phyloP scores from a whole-genome alignment of 352 stramenopile genomes.

The Globisporangium spiculum region DNA sequence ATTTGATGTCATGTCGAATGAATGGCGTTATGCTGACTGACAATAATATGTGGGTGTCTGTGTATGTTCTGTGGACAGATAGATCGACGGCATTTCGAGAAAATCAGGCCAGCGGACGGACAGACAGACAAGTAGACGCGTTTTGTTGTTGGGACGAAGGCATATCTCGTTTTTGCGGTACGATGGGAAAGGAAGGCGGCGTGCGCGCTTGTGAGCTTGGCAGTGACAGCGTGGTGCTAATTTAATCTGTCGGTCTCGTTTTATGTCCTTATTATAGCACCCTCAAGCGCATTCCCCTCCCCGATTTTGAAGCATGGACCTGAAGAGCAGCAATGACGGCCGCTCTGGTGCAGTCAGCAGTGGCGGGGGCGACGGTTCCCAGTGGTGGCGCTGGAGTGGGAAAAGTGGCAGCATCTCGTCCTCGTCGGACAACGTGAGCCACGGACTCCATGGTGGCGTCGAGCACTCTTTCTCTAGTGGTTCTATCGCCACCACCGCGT shows the following conservation, averaged over 20 bases:
- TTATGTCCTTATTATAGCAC: neutral
- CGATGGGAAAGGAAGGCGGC: neutral
- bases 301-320: neutral
- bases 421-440: conserved; percentile 32
- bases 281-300: neutral
- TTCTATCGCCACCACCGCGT: conserved; percentile 8
- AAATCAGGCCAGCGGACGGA: neutral
- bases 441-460: conserved; percentile 9
- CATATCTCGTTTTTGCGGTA: neutral
- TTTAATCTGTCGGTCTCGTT: neutral
- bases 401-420: conserved; percentile 66
- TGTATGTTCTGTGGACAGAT: neutral
- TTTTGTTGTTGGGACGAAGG: neutral
- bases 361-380: conserved; percentile 20
- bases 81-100: neutral
- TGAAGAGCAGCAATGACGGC: conserved; percentile 27
- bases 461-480: conserved; percentile 27
- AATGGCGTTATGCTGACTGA: neutral
- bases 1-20: neutral
- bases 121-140: neutral
- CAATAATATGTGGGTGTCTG: neutral
- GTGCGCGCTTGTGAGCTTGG: neutral
- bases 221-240: neutral
- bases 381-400: conserved; percentile 81
- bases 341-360: conserved; percentile 24